Conservation (phyloP, 2,329 filamentous ascomycete genomes). For the Pseudonectria foliicola region DNA sequence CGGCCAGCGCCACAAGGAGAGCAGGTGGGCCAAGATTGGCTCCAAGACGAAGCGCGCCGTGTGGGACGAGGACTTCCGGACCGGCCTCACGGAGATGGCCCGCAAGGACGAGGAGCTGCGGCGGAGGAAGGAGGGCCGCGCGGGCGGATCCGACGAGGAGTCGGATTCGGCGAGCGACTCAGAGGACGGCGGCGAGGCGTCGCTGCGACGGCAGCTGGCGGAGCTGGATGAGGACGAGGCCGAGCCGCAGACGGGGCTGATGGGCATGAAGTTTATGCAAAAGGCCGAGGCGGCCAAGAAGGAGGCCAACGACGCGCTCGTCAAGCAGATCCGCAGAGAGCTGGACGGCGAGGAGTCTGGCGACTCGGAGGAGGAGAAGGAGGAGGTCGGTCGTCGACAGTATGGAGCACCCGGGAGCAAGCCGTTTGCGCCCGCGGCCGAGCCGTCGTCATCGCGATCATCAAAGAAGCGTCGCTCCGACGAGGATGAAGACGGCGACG, state of each 20-base stretch:
- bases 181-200: slow-evolving; percentile 51
- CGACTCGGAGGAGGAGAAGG: slow-evolving; percentile 44
- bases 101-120: slow-evolving; percentile 75
- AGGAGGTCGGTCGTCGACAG: slow-evolving; percentile 60
- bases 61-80: slow-evolving; percentile 83
- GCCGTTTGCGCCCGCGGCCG: slow-evolving; percentile 24
- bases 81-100: slow-evolving; percentile 73
- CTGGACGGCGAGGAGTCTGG: slow-evolving; percentile 55
- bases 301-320: slow-evolving; percentile 71
- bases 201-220: slow-evolving; percentile 40
- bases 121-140: slow-evolving; percentile 68
- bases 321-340: slow-evolving; percentile 62
- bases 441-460: slow-evolving; percentile 21
- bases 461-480: slow-evolving; percentile 23
- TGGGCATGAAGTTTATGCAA: slow-evolving; percentile 90
- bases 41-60: slow-evolving; percentile 71
- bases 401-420: slow-evolving; percentile 48
- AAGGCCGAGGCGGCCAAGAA: slow-evolving; percentile 74
- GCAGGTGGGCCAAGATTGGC: slow-evolving; percentile 85
- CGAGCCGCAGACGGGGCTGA: slow-evolving; percentile 59
- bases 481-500: slow-evolving; percentile 21
- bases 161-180: slow-evolving; percentile 50
- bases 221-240: slow-evolving; percentile 40
- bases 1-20: slow-evolving; percentile 76
- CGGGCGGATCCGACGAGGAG: slow-evolving; percentile 38